Percentiles rank a stretch among this genome's conserved stretches.
phyloP scores from a whole-genome alignment of 2,329 filamentous ascomycete species.

The Mollisiaceae sp. region DNA sequence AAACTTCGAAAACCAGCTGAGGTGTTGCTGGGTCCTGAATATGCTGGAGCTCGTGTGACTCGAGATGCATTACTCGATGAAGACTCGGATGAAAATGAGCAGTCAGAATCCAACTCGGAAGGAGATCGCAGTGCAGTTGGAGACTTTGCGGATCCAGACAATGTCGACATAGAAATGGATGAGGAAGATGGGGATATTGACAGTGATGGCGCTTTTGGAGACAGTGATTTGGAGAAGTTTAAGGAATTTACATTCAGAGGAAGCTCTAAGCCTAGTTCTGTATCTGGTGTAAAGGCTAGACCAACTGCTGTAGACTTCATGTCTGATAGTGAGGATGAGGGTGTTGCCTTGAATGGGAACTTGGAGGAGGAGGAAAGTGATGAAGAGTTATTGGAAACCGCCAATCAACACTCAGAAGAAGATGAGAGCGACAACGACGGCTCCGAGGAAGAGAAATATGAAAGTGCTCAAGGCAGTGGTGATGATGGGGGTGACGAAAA shows the following conservation, averaged over 20 bases:
- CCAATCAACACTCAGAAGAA: slow-evolving; percentile 43
- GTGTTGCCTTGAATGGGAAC: slow-evolving; percentile 40
- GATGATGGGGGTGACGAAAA: slow-evolving; percentile 41
- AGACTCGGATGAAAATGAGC: slow-evolving; percentile 59
- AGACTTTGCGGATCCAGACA: slow-evolving; percentile 55
- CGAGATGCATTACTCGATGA: slow-evolving; percentile 64
- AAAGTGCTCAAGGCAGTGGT: slow-evolving; percentile 32
- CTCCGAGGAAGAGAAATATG: slow-evolving; percentile 41
- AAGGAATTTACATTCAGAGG: slow-evolving; percentile 71
- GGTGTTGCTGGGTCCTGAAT: slow-evolving; percentile 75
- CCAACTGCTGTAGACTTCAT: slow-evolving; percentile 64
- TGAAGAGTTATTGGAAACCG: slow-evolving; percentile 42
- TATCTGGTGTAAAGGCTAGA: slow-evolving; percentile 45
- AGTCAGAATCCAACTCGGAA: slow-evolving; percentile 45
- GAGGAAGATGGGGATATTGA: slow-evolving; percentile 64
- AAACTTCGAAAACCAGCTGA: slow-evolving; percentile 77
- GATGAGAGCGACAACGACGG: slow-evolving; percentile 41
- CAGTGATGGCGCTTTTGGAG: slow-evolving; percentile 74
- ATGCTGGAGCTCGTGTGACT: slow-evolving; percentile 77
- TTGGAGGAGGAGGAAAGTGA: slow-evolving; percentile 37
- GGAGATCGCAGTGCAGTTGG: slow-evolving; percentile 46
- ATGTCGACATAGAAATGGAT: slow-evolving; percentile 58
- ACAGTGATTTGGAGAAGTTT: slow-evolving; percentile 84
- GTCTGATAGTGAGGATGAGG: slow-evolving; percentile 44
- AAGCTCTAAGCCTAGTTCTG: slow-evolving; percentile 56